Conservation (phyloP, 2,329 filamentous ascomycete genomes). For the Verticillium nubilum region DNA sequence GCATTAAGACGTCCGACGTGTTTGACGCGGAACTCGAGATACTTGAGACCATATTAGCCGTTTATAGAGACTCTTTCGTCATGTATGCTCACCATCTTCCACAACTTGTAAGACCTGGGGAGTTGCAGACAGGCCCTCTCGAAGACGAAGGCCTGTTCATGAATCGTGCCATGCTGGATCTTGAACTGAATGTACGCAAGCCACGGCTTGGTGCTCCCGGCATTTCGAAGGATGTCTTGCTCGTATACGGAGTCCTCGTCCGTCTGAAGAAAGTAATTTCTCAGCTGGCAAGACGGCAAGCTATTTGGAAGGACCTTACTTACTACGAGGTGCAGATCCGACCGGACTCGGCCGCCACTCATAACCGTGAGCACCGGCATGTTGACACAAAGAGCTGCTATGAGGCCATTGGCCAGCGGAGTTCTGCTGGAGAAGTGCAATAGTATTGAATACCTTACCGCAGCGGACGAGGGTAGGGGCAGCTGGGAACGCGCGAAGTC, state of each 20-base stretch:
- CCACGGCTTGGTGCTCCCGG: slow-evolving; percentile 87
- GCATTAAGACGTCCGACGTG: slow-evolving; percentile 81
- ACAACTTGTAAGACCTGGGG: slow-evolving; percentile 94
- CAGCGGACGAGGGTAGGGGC: not conserved
- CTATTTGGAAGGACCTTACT: slow-evolving; percentile 14
- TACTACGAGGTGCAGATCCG: slow-evolving; percentile 46
- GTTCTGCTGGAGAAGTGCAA: not conserved
- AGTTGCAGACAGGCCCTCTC: slow-evolving; percentile 87
- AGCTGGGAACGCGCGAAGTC: not conserved
- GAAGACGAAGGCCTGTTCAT: slow-evolving; percentile 82
- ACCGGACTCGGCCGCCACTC: slow-evolving; percentile 34
- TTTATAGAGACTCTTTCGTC: not conserved
- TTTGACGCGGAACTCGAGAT: slow-evolving; percentile 76
- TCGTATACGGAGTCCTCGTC: slow-evolving; percentile 94
- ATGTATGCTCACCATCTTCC: slow-evolving; percentile 69
- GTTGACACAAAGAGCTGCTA: slow-evolving; percentile 2
- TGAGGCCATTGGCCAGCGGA: not conserved
- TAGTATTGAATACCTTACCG: not conserved
- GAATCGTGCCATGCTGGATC: slow-evolving; percentile 72
- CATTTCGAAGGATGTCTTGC: slow-evolving; percentile 85
- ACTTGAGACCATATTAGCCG: slow-evolving; percentile 40
- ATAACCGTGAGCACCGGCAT: slow-evolving; percentile 12
- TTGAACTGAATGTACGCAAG: slow-evolving; percentile 92
- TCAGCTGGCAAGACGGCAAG: not conserved
- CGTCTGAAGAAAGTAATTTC: slow-evolving; percentile 39